Evolutionary conservation across 73 alveolate species (phyloP), one percentile per base, ranked within the genome.

Genomic region (Paramecium bursaria): DNA sequence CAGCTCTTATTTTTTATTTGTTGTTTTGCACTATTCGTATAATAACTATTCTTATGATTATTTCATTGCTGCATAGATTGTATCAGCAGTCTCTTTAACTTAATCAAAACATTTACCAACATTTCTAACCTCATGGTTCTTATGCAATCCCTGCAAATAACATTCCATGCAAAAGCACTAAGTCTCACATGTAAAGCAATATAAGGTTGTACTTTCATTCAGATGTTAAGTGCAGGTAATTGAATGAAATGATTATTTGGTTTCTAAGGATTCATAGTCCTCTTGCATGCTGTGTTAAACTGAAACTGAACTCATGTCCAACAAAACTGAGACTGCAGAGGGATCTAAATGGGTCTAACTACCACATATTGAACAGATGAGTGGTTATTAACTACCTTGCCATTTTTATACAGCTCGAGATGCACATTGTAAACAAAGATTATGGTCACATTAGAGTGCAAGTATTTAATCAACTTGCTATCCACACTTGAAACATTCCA

Each of bases 111-210:
- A 61, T 47, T 79, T 79, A 35, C 73, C 13, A 23, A 79, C 89
- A 79, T 79, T 79, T 30, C 54, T 79, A 7, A 79, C 89, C 23
- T 33, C 76, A 53, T 79, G 89, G 26, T 79, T 79, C 50, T 79
- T 79, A 50, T 79, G 89, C 30, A 79, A 52, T 79, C 89, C 89
- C 46, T 79, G 46, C 5, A 79, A 47, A 23, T 39, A 79, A 11
- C 76, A 61, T 53, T 79, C 89, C 76, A 79, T 53, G 55, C 89
- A 53, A 31, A 79, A 79, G 73, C 89, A 79, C 26, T 52, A 52
- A 2, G 85, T 50, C 39, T 79, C 89, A 42, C 89, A 79, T 35
- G 89, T 79, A 33, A 26, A 79, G 21, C 89, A 79, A 35, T 79
- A 79, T n/a, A 79, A 73, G 5, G 54, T 53, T 30, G 80, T 50